These are phyloP conservation scores for Pythium grandisporangium DNA, from an alignment of 352 stramenopile species.

Conservation along the genomic window DNA sequence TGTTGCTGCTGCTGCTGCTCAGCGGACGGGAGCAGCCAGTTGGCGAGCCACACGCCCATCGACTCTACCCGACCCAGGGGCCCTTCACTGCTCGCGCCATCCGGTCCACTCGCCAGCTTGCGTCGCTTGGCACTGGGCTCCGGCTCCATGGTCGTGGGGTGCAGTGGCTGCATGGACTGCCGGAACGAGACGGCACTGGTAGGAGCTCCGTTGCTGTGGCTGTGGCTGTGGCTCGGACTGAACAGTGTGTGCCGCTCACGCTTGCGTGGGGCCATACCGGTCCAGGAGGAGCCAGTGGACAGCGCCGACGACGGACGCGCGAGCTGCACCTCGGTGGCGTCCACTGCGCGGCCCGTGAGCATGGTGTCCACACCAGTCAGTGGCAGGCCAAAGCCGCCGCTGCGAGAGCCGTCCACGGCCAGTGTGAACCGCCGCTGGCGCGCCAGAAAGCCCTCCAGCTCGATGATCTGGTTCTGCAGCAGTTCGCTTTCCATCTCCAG, in stretches of 20 bases:
- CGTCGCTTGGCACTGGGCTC: slow-evolving; percentile 29
- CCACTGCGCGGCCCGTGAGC: slow-evolving; percentile 4
- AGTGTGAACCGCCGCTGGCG: slow-evolving; percentile 17
- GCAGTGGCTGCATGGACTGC: slow-evolving; percentile 10
- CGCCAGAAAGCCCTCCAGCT: slow-evolving; percentile 43
- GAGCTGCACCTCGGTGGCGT: slow-evolving; percentile 5
- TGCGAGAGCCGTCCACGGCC: slow-evolving; percentile 8
- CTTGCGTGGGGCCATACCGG: slow-evolving; percentile 7
- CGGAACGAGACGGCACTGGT: too few relatives aligned
- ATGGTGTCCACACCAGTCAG: too few relatives aligned
- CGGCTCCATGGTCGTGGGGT: slow-evolving; percentile 8
- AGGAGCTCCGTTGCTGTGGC: too few relatives aligned
- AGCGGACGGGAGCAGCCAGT: slow-evolving; percentile 38
- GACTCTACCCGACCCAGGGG: too few relatives aligned
- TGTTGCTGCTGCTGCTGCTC: too few relatives aligned
- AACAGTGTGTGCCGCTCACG: slow-evolving; percentile 8
- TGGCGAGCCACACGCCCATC: slow-evolving; percentile 36
- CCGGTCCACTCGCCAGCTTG: slow-evolving; percentile 17
- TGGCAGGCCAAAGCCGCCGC: too few relatives aligned
- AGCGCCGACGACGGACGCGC: too few relatives aligned
- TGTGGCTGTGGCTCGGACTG: too few relatives aligned
- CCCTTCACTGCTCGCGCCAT: too few relatives aligned
- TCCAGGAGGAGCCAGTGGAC: too few relatives aligned
- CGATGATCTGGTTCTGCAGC: slow-evolving; percentile 48
- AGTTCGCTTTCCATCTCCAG: slow-evolving; percentile 43